phyloP scores from a whole-genome alignment of 2,329 filamentous ascomycete genomes.

The Nemania diffusa region DNA sequence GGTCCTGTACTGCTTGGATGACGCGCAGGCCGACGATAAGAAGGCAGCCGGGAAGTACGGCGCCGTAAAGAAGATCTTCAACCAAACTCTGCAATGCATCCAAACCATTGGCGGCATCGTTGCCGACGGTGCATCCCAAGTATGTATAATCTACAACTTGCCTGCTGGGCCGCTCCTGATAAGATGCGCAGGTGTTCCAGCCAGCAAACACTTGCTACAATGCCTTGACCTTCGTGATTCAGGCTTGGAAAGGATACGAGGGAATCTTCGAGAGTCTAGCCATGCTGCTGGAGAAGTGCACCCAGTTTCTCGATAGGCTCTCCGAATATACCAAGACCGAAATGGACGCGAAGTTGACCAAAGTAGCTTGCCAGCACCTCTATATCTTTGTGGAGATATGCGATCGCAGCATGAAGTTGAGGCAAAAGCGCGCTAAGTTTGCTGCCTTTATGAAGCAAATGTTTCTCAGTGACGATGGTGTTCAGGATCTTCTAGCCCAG shows the following conservation, averaged over 20 bases:
- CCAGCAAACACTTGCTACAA: constrained; percentile 5
- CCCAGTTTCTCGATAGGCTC: constrained; percentile 2
- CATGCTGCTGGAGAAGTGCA: neutral
- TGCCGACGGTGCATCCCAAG: constrained; percentile 1
- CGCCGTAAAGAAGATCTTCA: neutral
- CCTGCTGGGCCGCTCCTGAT: no score
- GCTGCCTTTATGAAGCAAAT: constrained; percentile 1
- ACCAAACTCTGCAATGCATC: neutral
- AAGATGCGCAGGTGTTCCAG: neutral
- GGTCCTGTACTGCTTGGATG: neutral
- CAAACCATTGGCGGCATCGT: neutral
- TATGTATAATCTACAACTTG: neutral
- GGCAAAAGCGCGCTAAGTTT: neutral
- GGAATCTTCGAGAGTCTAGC: neutral
- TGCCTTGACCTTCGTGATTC: neutral
- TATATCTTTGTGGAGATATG: constrained; percentile 1
- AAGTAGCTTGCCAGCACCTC: constrained; percentile 2
- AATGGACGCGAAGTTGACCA: constrained; percentile 10
- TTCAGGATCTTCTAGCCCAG: neutral
- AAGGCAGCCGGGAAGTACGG: constrained; percentile 1
- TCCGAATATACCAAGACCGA: neutral
- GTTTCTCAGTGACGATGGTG: neutral
- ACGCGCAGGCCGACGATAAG: neutral
- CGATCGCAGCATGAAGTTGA: neutral
- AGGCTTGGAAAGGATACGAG: constrained; percentile 10